Evolutionary conservation across 2,329 filamentous ascomycete species (phyloP), one percentile per base, ranked within the genome.

Genomic region (Cladosporium sp.): DNA sequence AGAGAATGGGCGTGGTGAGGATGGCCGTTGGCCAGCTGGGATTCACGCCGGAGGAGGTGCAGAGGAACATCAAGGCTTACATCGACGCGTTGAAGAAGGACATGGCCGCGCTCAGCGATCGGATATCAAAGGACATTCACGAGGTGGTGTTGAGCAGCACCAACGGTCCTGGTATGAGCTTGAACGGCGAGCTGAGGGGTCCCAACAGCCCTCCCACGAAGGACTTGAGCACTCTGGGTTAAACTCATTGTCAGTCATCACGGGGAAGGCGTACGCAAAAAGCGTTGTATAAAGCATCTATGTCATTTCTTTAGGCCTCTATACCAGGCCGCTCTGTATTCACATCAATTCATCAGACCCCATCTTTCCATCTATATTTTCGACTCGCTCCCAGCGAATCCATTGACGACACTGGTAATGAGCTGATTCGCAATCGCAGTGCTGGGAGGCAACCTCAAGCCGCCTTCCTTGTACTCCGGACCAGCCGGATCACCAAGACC

Each of bases 351-450:
- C 44, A 40, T 36, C 44, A 40, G 13, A 7, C 19, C 30, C 15
- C 18, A 12, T 20, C n/a, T 17, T 11, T 18, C 15, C 27, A 20
- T 37, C 53, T 56, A 76, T 43, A 75, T 72, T 68, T 73, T 75
- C 3, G 67, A 59, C 30, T 66, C 70, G 2, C 73, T 75, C 9
- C 75, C 76, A 53, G 88, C 72, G 66, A 88, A 93, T 0, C 89
- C 89, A 44, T 84, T 82, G 1, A 85, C 80, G 12, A 96, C 89
- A 1, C 90, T 89, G 47, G 76, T 78, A 60, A 99, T 83, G 64
- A 97, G 71, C 66, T 91, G 87, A 68, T 97, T 88, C 13, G 93
- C 93, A 77, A 99, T 97, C 1, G 93, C 92, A 30, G 90, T 95
- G 52, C 78, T 73, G 2, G 90, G 89, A 40, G 93, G 93, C 64